These are phyloP conservation scores for Penicillium malachiteum DNA, from an alignment of 495 filamentous ascomycete species.

Conservation along the genomic window DNA sequence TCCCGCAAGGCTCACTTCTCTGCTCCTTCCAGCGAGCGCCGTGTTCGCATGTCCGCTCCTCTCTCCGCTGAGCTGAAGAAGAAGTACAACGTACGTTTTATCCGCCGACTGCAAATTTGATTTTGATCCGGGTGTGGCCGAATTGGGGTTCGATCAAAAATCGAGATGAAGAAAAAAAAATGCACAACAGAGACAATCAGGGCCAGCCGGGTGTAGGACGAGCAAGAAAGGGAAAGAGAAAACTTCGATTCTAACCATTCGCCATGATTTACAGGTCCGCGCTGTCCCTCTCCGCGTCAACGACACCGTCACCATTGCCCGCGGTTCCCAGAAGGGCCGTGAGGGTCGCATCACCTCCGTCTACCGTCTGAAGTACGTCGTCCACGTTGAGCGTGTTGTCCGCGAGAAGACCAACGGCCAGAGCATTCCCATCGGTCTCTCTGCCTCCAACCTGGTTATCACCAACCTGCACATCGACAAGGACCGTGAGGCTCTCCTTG, in stretches of 20 bases:
- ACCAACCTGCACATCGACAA: conserved; percentile 98
- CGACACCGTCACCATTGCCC: conserved; percentile 88
- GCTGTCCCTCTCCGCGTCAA: conserved; percentile 97
- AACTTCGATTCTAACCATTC: conserved; percentile 14
- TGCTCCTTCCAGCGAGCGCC: conserved; percentile 86
- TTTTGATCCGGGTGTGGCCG: conserved; percentile 1
- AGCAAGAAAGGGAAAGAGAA: background rate
- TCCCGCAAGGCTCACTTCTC: conserved; percentile 95
- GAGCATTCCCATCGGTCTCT: conserved; percentile 82
- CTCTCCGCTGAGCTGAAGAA: conserved; percentile 93
- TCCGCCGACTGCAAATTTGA: conserved; percentile 1
- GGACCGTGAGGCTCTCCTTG: conserved; percentile 93
- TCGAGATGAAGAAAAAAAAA: background rate
- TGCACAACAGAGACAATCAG: background rate
- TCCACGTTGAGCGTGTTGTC: conserved; percentile 88
- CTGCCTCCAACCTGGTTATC: conserved; percentile 90
- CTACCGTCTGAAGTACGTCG: conserved; percentile 96
- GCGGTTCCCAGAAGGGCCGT: conserved; percentile 62
- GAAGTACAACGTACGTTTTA: conserved; percentile 79
- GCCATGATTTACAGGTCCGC: conserved; percentile 64
- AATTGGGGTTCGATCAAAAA: background rate
- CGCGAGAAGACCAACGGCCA: conserved; percentile 94
- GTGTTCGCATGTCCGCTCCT: conserved; percentile 89
- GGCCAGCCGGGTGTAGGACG: background rate
- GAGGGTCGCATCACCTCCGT: conserved; percentile 90